A percentile compares a stretch with the other conserved stretches of the same genome.
phyloP scores from a whole-genome alignment of 257 asterid genomes.

The Gynochthodes officinalis region DNA sequence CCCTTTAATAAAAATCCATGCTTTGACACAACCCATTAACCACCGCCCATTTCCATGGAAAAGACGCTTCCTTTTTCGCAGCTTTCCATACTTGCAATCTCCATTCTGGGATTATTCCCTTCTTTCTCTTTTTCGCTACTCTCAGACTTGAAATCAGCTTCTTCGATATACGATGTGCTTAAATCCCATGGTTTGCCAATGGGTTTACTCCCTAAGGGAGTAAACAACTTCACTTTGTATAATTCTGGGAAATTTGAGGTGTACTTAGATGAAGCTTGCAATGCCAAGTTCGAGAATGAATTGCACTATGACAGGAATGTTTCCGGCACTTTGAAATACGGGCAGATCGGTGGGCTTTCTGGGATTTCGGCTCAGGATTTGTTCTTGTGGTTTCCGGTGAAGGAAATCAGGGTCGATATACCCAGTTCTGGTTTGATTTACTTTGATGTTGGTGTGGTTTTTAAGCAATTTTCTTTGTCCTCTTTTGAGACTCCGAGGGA shows the following conservation, averaged over 20 bases:
- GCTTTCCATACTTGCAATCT: constrained; percentile 16
- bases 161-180: constrained; percentile 64
- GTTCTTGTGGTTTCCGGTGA: constrained; percentile 92
- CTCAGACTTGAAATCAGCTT: constrained; percentile 32
- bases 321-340: constrained; percentile 58
- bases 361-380: constrained; percentile 94
- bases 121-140: constrained; percentile 17
- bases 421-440: constrained; percentile 93
- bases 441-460: constrained; percentile 89
- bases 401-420: constrained; percentile 78
- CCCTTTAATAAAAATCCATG: constrained; percentile 13
- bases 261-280: constrained; percentile 74
- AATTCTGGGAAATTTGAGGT: constrained; percentile 64
- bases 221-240: constrained; percentile 56
- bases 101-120: constrained; percentile 23
- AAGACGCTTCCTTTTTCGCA: constrained; percentile 37
- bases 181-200: constrained; percentile 66
- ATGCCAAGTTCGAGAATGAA: constrained; percentile 82
- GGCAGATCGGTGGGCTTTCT: constrained; percentile 63
- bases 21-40: constrained; percentile 17
- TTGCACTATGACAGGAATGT: constrained; percentile 67
- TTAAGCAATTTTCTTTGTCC: constrained; percentile 88
- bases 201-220: constrained; percentile 91
- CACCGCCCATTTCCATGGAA: constrained; percentile 5
- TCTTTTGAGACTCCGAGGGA: constrained; percentile 84